Percentiles rank a stretch among this genome's conserved stretches.
Evolutionary conservation across 371 early-diverging fungal species (phyloP).

Genomic region (Blyttiomyces sp.): DNA sequence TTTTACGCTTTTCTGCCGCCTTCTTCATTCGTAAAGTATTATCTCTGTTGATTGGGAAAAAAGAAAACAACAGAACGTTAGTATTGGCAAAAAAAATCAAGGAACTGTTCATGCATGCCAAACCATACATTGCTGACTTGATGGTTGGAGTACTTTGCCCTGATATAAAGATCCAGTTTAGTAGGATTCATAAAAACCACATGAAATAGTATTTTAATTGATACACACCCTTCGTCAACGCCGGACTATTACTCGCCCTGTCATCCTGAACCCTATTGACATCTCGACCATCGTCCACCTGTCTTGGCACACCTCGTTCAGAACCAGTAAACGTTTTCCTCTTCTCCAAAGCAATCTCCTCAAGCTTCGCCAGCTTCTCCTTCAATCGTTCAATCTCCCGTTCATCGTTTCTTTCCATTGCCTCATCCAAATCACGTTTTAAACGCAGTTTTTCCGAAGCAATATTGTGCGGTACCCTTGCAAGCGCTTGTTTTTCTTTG

Average conservation of each 20-base stretch:
- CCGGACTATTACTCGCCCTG: neutral
- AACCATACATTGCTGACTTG: too few species aligned
- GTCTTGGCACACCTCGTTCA: too few species aligned
- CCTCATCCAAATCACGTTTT: slow-evolving; percentile 9
- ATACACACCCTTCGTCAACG: neutral
- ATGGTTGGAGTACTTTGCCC: too few species aligned
- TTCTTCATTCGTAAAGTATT: too few species aligned
- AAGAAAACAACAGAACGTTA: too few species aligned
- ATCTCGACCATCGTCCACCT: too few species aligned
- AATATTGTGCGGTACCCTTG: slow-evolving; percentile 6
- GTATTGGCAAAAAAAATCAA: too few species aligned
- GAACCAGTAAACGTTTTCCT: too few species aligned
- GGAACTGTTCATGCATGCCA: too few species aligned
- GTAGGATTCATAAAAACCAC: neutral
- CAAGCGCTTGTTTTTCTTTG: slow-evolving; percentile 1
- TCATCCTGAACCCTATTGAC: neutral
- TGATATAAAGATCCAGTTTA: neutral
- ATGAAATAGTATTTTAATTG: neutral
- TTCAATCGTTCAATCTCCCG: neutral
- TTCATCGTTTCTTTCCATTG: neutral
- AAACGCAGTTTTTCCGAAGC: slow-evolving; percentile 14
- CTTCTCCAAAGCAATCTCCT: slow-evolving; percentile 16
- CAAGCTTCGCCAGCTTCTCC: slow-evolving; percentile 4
- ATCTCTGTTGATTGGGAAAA: too few species aligned
- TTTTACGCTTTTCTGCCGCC: too few species aligned